Percentiles rank a stretch among this genome's conserved stretches.
Evolutionary conservation across 768 basidiomycete species (phyloP).

Genomic region (Collybiopsis confluens): DNA sequence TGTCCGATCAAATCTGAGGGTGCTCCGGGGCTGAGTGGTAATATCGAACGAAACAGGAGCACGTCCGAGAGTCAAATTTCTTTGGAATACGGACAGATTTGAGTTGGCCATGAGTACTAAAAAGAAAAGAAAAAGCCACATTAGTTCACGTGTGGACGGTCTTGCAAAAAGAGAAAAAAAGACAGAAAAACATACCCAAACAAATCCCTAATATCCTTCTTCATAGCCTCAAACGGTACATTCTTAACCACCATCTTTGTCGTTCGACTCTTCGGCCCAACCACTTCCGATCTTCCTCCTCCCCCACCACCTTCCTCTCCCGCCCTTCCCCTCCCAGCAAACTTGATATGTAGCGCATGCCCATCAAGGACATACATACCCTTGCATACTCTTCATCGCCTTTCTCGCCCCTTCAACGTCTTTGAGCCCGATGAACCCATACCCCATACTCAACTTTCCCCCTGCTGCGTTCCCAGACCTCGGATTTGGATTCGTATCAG

Average conservation of each 20-base stretch:
- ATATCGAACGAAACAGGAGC: too few species aligned
- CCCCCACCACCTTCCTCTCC: constrained; percentile 25
- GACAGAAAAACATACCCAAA: constrained; percentile 89
- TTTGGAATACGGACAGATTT: too few species aligned
- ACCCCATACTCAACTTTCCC: constrained; percentile 86
- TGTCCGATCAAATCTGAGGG: too few species aligned
- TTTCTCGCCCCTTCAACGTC: constrained; percentile 66
- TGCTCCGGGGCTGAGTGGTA: too few species aligned
- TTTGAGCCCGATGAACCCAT: constrained; percentile 92
- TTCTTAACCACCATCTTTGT: constrained; percentile 99
- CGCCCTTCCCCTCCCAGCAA: constrained; percentile 83
- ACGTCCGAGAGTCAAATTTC: too few species aligned
- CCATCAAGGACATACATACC: constrained; percentile 85
- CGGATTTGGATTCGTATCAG: constrained; percentile 88
- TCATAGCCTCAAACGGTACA: constrained; percentile 92
- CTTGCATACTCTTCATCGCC: constrained; percentile 74
- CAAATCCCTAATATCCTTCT: constrained; percentile 91
- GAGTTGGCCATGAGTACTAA: too few species aligned
- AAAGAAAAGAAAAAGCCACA: too few species aligned
- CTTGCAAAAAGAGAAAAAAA: too few species aligned
- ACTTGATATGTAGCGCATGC: constrained; percentile 77
- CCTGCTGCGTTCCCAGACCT: too few species aligned
- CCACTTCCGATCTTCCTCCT: constrained; percentile 21
- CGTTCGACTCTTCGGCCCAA: constrained; percentile 52
- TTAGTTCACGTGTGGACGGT: too few species aligned